phyloP scores from a whole-genome alignment of 352 stramenopile genomes.

The Phytopythium cucurbitacearum region DNA sequence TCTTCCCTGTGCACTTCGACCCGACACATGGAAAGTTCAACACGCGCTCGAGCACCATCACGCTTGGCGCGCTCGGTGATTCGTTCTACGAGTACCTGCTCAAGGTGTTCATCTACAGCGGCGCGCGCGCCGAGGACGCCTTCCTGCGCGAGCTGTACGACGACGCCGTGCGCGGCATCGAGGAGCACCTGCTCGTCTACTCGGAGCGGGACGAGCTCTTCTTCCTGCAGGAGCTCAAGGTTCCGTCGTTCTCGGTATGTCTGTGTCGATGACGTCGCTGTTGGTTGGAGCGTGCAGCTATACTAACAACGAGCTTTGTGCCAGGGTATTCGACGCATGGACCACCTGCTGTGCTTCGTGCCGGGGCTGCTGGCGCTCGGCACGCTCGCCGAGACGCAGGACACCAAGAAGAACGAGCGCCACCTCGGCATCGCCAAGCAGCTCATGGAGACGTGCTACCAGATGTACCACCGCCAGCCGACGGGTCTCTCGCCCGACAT shows the following conservation, averaged over 20 bases:
- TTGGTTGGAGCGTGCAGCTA: neutral
- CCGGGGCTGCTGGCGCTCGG: conserved; percentile 92
- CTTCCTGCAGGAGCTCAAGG: conserved; percentile 53
- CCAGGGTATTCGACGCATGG: conserved; percentile 80
- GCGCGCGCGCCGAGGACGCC: conserved; percentile 55
- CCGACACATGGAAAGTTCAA: conserved; percentile 26
- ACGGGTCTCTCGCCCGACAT: conserved; percentile 94
- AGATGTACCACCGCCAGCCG: conserved; percentile 92
- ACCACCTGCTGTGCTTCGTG: conserved; percentile 97
- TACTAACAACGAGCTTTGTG: neutral
- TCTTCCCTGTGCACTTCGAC: conserved; percentile 88
- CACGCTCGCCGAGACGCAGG: conserved; percentile 48
- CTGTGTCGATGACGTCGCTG: conserved; percentile 7
- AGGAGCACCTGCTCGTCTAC: conserved; percentile 86
- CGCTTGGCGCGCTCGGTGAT: conserved; percentile 93
- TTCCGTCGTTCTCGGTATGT: conserved; percentile 40
- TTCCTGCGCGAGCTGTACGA: conserved; percentile 91
- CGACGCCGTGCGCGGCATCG: conserved; percentile 90
- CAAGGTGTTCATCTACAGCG: conserved; percentile 97
- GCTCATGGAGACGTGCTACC: conserved; percentile 91
- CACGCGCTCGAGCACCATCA: conserved; percentile 44
- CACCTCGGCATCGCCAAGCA: conserved; percentile 88
- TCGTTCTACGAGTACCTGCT: conserved; percentile 99
- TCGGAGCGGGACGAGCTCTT: conserved; percentile 58
- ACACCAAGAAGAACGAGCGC: conserved; percentile 67